phyloP scores from a whole-genome alignment of 2,329 filamentous ascomycete species.

The Elsinoe fawcettii region DNA sequence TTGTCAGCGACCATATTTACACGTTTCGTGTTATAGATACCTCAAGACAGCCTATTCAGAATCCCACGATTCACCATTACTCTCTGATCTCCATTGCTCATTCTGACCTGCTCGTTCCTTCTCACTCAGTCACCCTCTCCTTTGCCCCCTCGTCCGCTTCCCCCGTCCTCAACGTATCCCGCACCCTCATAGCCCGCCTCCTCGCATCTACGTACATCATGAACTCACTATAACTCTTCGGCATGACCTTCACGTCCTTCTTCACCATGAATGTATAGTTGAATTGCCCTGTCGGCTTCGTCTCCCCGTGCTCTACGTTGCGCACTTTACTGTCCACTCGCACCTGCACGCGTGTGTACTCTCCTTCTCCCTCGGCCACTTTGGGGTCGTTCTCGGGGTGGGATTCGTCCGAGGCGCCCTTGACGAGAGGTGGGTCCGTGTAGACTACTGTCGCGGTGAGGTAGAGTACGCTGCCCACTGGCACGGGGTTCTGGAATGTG shows the following conservation, averaged over 20 bases:
- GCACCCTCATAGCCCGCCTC: constrained; percentile 47
- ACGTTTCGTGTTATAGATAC: neutral
- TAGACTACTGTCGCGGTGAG: constrained; percentile 65
- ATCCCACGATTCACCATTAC: neutral
- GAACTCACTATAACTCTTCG: constrained; percentile 54
- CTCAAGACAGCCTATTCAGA: neutral
- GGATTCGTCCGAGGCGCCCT: constrained; percentile 29
- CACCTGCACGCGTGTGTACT: constrained; percentile 58
- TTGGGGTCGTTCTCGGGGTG: constrained; percentile 31
- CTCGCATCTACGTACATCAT: constrained; percentile 59
- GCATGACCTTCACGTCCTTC: constrained; percentile 58
- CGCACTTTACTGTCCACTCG: constrained; percentile 64
- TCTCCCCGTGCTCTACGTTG: constrained; percentile 61
- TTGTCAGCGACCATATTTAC: neutral
- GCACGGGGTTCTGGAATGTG: constrained; percentile 67
- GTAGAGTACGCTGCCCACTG: constrained; percentile 66
- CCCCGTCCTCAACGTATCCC: constrained; percentile 32
- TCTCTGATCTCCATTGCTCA: neutral
- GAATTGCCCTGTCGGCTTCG: constrained; percentile 64
- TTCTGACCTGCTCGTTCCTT: neutral
- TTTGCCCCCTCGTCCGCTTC: constrained; percentile 24
- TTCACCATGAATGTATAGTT: constrained; percentile 66
- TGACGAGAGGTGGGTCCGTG: constrained; percentile 53
- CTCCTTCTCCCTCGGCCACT: constrained; percentile 23
- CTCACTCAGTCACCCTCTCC: constrained; percentile 27